Evolutionary conservation across 768 basidiomycete genomes (phyloP).

Genomic region (Podaxis carcinomalis): DNA sequence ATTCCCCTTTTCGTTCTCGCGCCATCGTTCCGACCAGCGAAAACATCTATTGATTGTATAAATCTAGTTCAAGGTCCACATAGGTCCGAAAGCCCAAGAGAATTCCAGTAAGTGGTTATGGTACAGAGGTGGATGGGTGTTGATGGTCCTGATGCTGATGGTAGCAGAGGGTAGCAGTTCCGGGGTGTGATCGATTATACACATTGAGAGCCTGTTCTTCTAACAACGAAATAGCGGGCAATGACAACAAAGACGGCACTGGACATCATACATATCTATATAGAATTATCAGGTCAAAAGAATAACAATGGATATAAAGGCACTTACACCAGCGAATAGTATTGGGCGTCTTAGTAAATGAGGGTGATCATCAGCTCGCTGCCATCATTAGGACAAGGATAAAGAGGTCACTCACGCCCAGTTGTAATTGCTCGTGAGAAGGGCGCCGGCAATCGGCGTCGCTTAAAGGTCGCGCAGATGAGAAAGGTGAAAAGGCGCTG

Average conservation of each 20-base stretch:
- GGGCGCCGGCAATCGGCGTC: conserved; percentile 47
- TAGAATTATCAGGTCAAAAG: neutral
- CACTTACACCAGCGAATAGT: conserved; percentile 35
- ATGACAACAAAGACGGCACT: neutral
- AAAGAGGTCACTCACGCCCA: conserved; percentile 25
- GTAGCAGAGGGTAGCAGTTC: neutral
- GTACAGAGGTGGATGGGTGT: neutral
- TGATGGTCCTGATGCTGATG: neutral
- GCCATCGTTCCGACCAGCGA: neutral
- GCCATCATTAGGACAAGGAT: neutral
- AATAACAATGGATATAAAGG: neutral
- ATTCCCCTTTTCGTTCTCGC: neutral
- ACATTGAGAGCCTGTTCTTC: conserved; percentile 1
- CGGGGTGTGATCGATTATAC: neutral
- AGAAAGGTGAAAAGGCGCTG: neutral
- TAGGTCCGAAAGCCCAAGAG: neutral
- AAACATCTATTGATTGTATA: neutral
- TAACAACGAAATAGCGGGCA: neutral
- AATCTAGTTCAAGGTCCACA: neutral
- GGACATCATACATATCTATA: neutral
- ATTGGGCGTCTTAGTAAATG: conserved; percentile 23
- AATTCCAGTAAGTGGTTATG: neutral
- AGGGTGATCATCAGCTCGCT: neutral
- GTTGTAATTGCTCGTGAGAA: conserved; percentile 38
- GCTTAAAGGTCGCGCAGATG: conserved; percentile 20